Evolutionary conservation across 768 basidiomycete genomes (phyloP).

Genomic region (Tricholoma flavovirens): DNA sequence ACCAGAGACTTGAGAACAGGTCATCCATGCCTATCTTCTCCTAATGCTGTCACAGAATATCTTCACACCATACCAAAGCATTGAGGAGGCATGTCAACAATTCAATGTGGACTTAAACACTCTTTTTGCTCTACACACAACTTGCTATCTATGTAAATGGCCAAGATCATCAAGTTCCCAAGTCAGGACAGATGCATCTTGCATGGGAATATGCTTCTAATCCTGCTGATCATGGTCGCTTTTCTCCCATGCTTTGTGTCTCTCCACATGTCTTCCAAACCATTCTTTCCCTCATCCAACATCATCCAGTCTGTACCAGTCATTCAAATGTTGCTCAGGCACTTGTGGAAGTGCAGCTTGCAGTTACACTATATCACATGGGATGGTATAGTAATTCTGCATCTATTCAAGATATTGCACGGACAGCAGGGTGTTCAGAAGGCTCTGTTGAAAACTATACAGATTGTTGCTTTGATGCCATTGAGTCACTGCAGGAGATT

Average conservation of each 20-base stretch:
- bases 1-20: conserved; percentile 1
- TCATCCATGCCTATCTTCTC: conserved; percentile 8
- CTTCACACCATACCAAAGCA: conserved; percentile 2
- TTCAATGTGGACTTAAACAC: conserved; percentile 9
- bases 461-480: neutral
- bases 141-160: conserved; percentile 14
- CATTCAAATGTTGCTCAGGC: conserved; percentile 10
- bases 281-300: neutral
- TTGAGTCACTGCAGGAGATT: neutral
- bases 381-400: conserved; percentile 12
- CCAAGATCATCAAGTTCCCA: conserved; percentile 8
- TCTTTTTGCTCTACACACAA: conserved; percentile 7
- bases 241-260: conserved; percentile 15
- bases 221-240: conserved; percentile 9
- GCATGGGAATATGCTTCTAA: conserved; percentile 14
- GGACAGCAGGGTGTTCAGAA: neutral
- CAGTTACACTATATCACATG: conserved; percentile 13
- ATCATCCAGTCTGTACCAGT: neutral
- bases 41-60: conserved; percentile 3
- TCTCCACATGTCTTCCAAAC: conserved; percentile 5
- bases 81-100: conserved; percentile 10
- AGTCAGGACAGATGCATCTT: conserved; percentile 12
- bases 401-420: neutral
- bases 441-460: neutral
- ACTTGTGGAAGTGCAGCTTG: conserved; percentile 12